phyloP scores from a whole-genome alignment of 116 monocot species.

The Phalaenopsis hybrid region DNA sequence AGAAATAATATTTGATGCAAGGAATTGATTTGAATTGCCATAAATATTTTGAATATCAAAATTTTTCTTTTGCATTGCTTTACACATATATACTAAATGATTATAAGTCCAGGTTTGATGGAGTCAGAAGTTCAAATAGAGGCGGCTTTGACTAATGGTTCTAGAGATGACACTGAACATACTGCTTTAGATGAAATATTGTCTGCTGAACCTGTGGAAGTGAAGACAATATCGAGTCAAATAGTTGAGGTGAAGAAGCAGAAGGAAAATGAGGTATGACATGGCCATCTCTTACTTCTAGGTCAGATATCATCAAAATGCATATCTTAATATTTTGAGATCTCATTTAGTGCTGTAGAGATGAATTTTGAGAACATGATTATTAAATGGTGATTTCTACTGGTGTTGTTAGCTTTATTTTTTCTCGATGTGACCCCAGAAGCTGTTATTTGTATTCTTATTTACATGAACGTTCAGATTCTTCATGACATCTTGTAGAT shows the following conservation, averaged over 20 bases:
- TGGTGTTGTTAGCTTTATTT: background rate
- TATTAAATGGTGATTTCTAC: background rate
- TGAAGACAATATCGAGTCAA: conserved; percentile 5
- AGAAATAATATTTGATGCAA: background rate
- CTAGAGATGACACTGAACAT: conserved; percentile 14
- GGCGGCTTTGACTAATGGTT: background rate
- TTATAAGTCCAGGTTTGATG: conserved; percentile 11
- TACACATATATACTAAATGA: background rate
- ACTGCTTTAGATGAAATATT: conserved; percentile 51
- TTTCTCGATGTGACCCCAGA: background rate
- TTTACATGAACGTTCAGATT: background rate
- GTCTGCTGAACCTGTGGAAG: conserved; percentile 19
- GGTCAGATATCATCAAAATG: background rate
- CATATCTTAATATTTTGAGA: background rate
- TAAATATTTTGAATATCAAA: background rate
- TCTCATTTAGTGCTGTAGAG: background rate
- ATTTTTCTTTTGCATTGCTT: background rate
- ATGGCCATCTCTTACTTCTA: background rate
- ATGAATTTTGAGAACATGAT: background rate
- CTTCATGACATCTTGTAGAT: background rate
- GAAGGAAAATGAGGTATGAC: conserved; percentile 42
- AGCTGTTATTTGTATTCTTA: background rate
- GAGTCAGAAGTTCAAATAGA: conserved; percentile 6
- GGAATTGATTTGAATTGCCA: background rate
- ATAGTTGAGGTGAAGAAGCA: conserved; percentile 11